Evolutionary conservation across 257 asterid species (phyloP).

Genomic region (Sherardia arvensis): DNA sequence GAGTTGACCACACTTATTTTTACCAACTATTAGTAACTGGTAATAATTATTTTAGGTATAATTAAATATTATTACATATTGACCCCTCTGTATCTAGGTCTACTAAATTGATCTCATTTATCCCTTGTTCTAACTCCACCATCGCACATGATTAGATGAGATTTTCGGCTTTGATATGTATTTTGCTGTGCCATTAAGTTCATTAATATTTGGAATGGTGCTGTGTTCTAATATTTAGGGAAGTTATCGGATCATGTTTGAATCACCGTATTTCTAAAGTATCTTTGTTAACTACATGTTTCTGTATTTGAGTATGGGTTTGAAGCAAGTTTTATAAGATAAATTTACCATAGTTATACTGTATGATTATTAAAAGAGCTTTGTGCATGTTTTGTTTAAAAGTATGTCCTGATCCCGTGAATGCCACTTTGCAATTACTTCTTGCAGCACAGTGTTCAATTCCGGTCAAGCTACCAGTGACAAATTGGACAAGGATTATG

Average conservation of each 20-base stretch:
- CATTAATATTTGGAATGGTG: not conserved
- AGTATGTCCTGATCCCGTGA: not conserved
- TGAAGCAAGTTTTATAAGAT: not conserved
- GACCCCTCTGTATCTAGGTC: too few relatives aligned
- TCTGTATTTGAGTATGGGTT: not conserved
- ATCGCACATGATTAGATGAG: too few relatives aligned
- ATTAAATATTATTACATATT: too few relatives aligned
- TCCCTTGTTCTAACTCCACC: too few relatives aligned
- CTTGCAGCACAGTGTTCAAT: conserved; percentile 67
- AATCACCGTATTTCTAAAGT: not conserved
- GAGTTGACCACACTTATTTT: too few relatives aligned
- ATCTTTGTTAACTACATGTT: not conserved
- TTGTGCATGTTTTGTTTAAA: not conserved
- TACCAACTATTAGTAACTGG: too few relatives aligned
- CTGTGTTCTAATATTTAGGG: not conserved
- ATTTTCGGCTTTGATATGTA: not conserved
- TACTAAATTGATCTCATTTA: too few relatives aligned
- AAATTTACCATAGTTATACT: not conserved
- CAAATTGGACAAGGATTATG: conserved; percentile 44
- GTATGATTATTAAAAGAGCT: not conserved
- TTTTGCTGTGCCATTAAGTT: not conserved
- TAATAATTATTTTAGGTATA: too few relatives aligned
- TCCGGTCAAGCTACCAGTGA: conserved; percentile 57
- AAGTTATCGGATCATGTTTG: not conserved
- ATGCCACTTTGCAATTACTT: not conserved